Evolutionary conservation across 106 monocot genomes (phyloP), one percentile per base, ranked within the genome.

Genomic region (Hemerocallis citrina): DNA sequence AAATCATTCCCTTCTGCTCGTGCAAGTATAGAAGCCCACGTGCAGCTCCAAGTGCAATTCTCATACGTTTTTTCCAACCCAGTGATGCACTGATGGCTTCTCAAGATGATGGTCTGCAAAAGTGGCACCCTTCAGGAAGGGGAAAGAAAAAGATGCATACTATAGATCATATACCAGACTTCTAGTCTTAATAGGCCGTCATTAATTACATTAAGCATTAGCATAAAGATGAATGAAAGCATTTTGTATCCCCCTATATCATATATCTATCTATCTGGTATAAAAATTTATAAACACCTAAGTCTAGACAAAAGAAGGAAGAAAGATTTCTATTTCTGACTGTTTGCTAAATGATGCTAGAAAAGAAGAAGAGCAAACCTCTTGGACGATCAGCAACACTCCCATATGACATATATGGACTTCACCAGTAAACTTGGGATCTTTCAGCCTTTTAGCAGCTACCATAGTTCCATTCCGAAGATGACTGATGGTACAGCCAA

Each of bases 381-480:
- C 90, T 83, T 33, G 91, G 64, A 54, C 90, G 78, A 66, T 96
- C 95, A 51, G 95, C 83, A 66, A 96, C 95, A 64, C 95, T 96
- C 48, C 95, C 95, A 79, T 96, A 90, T 27, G 75, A 73, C 95
- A 96, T 96, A 67, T 66, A 96, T 7, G 95, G 95, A 87, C 79
- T 72, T 87, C 81, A 21, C 95, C 95, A n/a, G 95, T 87, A 34
- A 87, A 66, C 36, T 87, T 81, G 23, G 95, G 95, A 69, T 96
- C 90, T 68, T 84, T 96, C 51, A 96, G 64, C 51, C 95, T 83
- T 59, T 96, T 90, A 30, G 91, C 86, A 16, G 86, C 90, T 17
- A 90, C 79, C 13, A 79, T 19, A 55, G 81, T 64, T 15, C 86
- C 90, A 72, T 87, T 90, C 63, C 66, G 68, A 10, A 96, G 79